Evolutionary conservation across 1,284 basidiomycete species (phyloP).

Genomic region (Naganishia cerealis): DNA sequence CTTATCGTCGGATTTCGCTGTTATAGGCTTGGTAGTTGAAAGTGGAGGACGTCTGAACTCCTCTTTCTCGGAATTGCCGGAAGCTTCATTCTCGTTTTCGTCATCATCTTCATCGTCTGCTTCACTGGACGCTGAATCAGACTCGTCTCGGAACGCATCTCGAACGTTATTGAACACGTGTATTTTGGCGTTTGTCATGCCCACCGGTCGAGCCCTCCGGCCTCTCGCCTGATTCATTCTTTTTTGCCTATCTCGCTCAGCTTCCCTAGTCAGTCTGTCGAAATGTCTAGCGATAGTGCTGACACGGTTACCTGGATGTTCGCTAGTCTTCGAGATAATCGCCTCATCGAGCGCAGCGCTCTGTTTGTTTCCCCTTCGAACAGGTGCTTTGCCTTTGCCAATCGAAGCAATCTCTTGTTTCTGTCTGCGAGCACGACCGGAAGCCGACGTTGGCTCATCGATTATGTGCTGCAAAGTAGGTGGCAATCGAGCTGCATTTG

Average conservation of each 20-base stretch:
- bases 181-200: conserved; percentile 82
- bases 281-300: conserved; percentile 60
- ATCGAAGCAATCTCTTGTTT: conserved; percentile 28
- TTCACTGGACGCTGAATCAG: conserved; percentile 69
- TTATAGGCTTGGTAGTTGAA: not conserved
- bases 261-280: conserved; percentile 58
- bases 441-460: not conserved
- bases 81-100: conserved; percentile 56
- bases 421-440: not conserved
- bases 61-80: conserved; percentile 22
- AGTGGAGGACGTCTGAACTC: not conserved
- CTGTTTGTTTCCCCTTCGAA: not conserved
- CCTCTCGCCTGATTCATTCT: conserved; percentile 64
- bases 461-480: conserved; percentile 5
- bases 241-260: conserved; percentile 58
- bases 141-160: conserved; percentile 83
- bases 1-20: not conserved
- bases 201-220: conserved; percentile 86
- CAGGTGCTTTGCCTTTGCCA: conserved; percentile 48
- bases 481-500: conserved; percentile 18
- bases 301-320: conserved; percentile 49
- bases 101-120: conserved; percentile 72
- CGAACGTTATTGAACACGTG: conserved; percentile 87
- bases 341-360: not conserved
- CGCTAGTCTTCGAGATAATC: not conserved